These are phyloP conservation scores for Ulmus americana DNA, from an alignment of 331 rosid genomes.

Conservation along the genomic window DNA sequence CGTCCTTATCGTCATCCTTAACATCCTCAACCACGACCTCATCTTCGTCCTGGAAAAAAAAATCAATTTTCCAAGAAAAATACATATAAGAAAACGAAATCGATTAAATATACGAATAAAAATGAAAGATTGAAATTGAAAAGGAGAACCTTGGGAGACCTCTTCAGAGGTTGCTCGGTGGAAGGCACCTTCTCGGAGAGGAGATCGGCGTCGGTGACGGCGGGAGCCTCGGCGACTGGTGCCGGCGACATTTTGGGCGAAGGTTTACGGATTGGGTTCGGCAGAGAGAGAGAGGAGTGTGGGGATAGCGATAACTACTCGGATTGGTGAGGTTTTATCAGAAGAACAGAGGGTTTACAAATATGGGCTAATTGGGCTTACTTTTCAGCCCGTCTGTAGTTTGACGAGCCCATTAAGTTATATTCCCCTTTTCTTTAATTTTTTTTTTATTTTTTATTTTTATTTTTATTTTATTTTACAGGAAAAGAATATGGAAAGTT, in stretches of 20 bases:
- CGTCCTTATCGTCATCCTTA: constrained; percentile 49
- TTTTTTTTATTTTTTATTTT: too few species aligned
- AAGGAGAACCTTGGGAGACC: constrained; percentile 29
- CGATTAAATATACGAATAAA: background rate
- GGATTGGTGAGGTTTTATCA: constrained; percentile 10
- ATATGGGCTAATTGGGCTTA: background rate
- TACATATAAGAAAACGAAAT: background rate
- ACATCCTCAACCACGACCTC: constrained; percentile 58
- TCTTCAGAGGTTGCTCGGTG: constrained; percentile 31
- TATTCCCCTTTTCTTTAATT: too few species aligned
- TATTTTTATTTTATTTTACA: too few species aligned
- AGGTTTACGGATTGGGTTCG: constrained; percentile 4
- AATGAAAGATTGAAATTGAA: too few species aligned
- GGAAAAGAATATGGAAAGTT: too few species aligned
- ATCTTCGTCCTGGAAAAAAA: constrained; percentile 36
- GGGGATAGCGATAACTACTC: background rate
- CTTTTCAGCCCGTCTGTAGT: background rate
- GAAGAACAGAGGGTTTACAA: constrained; percentile 4
- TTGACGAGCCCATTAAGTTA: background rate
- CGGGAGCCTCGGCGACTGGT: constrained; percentile 35
- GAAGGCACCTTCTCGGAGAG: constrained; percentile 27
- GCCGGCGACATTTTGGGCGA: constrained; percentile 51
- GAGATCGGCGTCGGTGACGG: constrained; percentile 23
- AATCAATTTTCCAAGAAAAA: background rate
- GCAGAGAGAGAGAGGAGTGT: background rate